Evolutionary conservation across 139 green algal species (phyloP).

Genomic region (Tetradesmus obliquus): DNA sequence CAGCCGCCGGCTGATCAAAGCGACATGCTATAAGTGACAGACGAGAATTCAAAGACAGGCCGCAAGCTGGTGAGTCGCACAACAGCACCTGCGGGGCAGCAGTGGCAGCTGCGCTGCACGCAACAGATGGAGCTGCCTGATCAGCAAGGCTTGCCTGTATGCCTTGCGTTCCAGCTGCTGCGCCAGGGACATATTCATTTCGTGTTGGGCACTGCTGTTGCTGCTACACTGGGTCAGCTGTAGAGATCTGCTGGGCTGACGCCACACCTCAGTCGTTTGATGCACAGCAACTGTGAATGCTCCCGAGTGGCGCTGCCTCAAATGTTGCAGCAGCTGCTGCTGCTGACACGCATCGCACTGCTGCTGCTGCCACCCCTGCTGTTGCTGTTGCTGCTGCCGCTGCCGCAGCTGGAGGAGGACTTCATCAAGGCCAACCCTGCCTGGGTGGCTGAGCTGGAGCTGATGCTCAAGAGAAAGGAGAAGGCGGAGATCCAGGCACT

Average conservation of each 20-base stretch:
- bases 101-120: too few relatives aligned
- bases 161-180: too few relatives aligned
- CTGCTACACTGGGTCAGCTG: too few relatives aligned
- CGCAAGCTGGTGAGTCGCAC: too few relatives aligned
- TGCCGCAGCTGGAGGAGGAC: slow-evolving; percentile 94
- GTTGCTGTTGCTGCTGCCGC: not conserved
- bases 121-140: too few relatives aligned
- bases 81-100: too few relatives aligned
- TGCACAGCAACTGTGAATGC: too few relatives aligned
- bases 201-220: not conserved
- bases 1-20: not conserved
- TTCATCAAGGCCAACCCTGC: slow-evolving; percentile 93
- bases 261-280: too few relatives aligned
- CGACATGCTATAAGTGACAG: not conserved
- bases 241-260: too few relatives aligned
- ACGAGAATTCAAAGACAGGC: too few relatives aligned
- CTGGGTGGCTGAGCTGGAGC: slow-evolving; percentile 96
- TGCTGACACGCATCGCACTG: not conserved
- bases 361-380: not conserved
- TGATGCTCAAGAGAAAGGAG: slow-evolving; percentile 91
- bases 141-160: too few relatives aligned
- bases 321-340: not conserved
- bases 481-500: slow-evolving; percentile 99
- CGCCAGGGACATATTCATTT: not conserved
- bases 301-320: too few relatives aligned